Base-by-base conservation (phyloP, 1,284 basidiomycete genomes). In the Rhizopogon hawkerae region DNA sequence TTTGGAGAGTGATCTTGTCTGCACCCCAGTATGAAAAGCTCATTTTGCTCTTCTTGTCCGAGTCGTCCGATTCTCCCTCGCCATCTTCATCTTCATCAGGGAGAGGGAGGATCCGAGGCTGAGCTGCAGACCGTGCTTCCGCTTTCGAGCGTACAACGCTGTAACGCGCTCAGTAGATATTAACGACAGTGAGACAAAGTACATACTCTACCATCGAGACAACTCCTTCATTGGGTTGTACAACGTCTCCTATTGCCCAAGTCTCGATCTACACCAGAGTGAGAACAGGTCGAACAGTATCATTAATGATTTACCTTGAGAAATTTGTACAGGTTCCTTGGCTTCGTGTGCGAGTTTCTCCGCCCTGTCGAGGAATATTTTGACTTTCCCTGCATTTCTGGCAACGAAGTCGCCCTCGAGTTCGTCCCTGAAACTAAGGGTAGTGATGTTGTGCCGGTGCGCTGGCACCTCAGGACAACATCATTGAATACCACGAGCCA, bases 401-500 rank as follows among this genome's bases (percentile, higher is more conserved):
- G 85, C 56, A 83, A 61, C n/a, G 82, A 87, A 56, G 75, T 88
- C 16, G 78, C 79, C 55, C 82, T 72, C 45, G 78, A 80, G 59
- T 77, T 82, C 21, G 79, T 76, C n/a, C 79, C 77, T 7, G 88
- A 78, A 7, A 83, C 85, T 51, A 96, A 69, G 0, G 93, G 92
- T 43, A 97, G 65, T 3, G 84, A 86, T 0, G 95, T 98, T 7
- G 85, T 87, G 8, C 95, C 95, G 1, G 83, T 87, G 47, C 90
- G 77, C 61, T 94, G 91, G 65, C 94, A 98, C 46, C 92, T 78
- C 38, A 98, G 71, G 9, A 93, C 86, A 39, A 98, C 94, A 63
- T 98, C 95, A 49, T 93, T 93, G 72, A 98, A 98, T 10, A 84
- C 79, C 0, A 98, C 89, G 48, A 95, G 74, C 95, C 95, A 98